Evolutionary conservation across 179 eudicot species (phyloP).

Genomic region (Gypsophila paniculata): DNA sequence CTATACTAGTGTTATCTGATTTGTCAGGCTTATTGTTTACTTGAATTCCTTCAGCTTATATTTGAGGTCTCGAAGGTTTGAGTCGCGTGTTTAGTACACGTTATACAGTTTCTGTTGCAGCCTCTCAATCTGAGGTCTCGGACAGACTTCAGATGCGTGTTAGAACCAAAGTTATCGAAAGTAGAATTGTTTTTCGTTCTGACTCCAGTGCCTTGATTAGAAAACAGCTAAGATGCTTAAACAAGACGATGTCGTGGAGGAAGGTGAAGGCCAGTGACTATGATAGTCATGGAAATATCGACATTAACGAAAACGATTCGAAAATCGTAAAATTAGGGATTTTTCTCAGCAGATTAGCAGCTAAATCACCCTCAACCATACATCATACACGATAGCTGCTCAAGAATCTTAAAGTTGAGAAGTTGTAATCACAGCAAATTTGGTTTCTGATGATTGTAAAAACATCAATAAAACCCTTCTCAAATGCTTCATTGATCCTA

Average conservation of each 20-base stretch:
- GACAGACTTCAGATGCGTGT: not conserved
- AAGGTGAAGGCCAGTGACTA: too few species aligned
- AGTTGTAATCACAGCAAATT: not conserved
- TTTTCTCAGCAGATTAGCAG: not conserved
- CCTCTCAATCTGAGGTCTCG: not conserved
- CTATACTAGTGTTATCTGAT: too few species aligned
- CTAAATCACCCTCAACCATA: not conserved
- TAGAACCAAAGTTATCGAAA: not conserved
- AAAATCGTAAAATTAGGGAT: not conserved
- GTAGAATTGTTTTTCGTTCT: not conserved
- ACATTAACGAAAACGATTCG: not conserved
- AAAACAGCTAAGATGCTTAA: not conserved
- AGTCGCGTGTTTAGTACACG: not conserved
- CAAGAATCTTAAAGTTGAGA: too few species aligned
- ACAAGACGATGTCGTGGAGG: not conserved
- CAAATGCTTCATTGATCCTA: not conserved
- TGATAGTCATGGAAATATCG: not conserved
- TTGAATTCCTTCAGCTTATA: not conserved
- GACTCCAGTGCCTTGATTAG: not conserved
- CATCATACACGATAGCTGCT: not conserved
- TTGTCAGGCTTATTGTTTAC: not conserved
- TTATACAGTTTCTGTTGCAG: too few species aligned
- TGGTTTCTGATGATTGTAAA: not conserved
- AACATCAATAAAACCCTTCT: not conserved
- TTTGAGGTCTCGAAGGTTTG: not conserved